Base-by-base conservation (phyloP, 768 basidiomycete genomes). In the Russula sp. region DNA sequence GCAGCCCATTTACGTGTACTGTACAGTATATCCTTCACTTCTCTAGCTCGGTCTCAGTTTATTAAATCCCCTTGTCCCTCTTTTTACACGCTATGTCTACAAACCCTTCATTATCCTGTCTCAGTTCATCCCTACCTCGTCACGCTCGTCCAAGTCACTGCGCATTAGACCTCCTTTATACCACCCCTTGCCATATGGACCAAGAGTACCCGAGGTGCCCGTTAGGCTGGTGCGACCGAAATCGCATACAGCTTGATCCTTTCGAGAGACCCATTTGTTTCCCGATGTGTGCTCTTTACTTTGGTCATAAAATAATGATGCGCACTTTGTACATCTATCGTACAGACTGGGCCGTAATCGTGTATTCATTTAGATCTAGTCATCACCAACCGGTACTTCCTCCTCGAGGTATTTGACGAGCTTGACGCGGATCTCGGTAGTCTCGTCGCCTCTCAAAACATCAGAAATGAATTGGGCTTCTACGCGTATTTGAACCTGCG, bases 401-500 rank as follows among this genome's bases (percentile, higher is more conserved):
- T 99, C 97, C 72, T 99, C 97, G 66, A 98, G 74, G 71, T 96
- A 89, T 74, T 94, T 91, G 60, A 97, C 76, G 68, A 99, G 76
- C 68, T 84, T 89, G 58, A 99, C 96, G 55, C 89, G 83, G 68
- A 99, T 88, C 74, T 97, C 96, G 27, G 96, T 98, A 66, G 78
- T 85, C 70, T 98, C 96, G 70, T 98, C 97, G 4, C 97, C 97
- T 64, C 93, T 80, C 66, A 98, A 78, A 5, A 88, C 86, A 70
- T 99, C 97, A 2, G 92, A 92, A 22, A 96, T 70, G 73, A 98
- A 98, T 49, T 85, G 84, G 11, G 84, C 88, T 63, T 94, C 89
- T 20, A 95, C 94, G 73, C 96, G 95, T 83, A 98, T 89, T 74
- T 98, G 96, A 34, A 98, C 87, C 96, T 98, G 73, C 22, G 34